Base-by-base conservation (phyloP, 164 flowering plant genomes). In the Dillenia turbinata region DNA sequence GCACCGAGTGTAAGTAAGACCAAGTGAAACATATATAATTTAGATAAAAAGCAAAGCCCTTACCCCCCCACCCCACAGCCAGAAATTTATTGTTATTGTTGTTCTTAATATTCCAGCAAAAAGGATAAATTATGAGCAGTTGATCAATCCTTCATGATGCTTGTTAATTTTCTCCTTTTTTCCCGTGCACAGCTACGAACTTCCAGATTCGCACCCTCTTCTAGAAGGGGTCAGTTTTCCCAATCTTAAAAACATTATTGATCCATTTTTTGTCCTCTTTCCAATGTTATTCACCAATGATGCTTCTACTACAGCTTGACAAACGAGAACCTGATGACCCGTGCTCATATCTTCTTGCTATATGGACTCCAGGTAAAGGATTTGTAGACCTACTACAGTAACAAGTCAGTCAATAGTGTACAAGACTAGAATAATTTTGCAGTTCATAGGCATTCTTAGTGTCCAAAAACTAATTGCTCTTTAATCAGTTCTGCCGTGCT, bases 151-250 rank as follows among this genome's bases (percentile, higher is more conserved):
- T 33, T 33, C 40, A 33, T 33, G 40, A 33, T 33, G 40, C 40
- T 33, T 33, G 6, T 33, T 33, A 33, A 33, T 33, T 33, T 33
- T 33, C 40, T 14, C 48, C 44, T 70, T 50, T 69, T 61, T 48
- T 54, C 22, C 52, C 24, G 68, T 17, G 22, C 87, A 79, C 94
- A 95, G 99, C 53, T 95, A 95, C 59, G 98, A 95, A 75, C 89
- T 95, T 65, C 98, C 97, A 71, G 99, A 95, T 69, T 73, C 83
- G 9, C 99, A 95, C 70, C 94, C 91, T 63, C 97, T 95, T 53
- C 63, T 95, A 51, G 49, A 79, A 63, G 86, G 78, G 82, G 99
- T 95, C 47, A 85, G 94, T 74, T 49, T 56, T 51, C 53, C 51
- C 60, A 19, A 59, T 19, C 47, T 52, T 55, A 44, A 49, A 47